phyloP scores from a whole-genome alignment of 169 alveolate species.

The Plasmodium vinckei region DNA sequence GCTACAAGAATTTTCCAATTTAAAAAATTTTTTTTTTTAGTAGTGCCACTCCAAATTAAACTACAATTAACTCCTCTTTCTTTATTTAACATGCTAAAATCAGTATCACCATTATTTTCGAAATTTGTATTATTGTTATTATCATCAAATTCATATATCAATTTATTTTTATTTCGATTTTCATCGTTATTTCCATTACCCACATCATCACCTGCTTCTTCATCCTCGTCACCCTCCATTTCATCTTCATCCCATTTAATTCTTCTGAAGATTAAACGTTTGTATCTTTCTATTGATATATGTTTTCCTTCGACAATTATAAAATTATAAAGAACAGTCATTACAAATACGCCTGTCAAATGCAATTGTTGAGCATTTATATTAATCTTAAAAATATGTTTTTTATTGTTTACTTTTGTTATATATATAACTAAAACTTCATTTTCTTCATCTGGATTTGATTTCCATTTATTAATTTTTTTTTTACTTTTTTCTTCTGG shows the following conservation, averaged over 20 bases:
- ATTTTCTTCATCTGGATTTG: conserved; percentile 77
- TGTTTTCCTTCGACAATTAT: conserved; percentile 78
- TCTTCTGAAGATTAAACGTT: conserved; percentile 82
- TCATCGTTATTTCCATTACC: conserved; percentile 5
- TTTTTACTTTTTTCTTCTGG: conserved; percentile 87
- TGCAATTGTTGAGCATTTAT: conserved; percentile 92
- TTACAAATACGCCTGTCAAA: conserved; percentile 91
- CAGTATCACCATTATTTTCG: conserved; percentile 21
- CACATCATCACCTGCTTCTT: conserved; percentile 10
- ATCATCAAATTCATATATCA: neutral
- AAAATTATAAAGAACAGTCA: conserved; percentile 71
- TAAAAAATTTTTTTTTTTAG: conserved; percentile 80
- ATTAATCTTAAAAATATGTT: conserved; percentile 85
- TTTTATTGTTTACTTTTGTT: conserved; percentile 78
- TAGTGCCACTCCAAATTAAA: conserved; percentile 86
- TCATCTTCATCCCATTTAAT: conserved; percentile 85
- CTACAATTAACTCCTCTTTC: conserved; percentile 80
- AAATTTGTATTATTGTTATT: conserved; percentile 21
- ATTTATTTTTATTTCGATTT: neutral
- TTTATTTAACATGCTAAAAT: conserved; percentile 7
- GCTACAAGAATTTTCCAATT: conserved; percentile 82
- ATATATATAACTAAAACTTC: conserved; percentile 84
- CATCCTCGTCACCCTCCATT: conserved; percentile 36
- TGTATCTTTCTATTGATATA: conserved; percentile 82
- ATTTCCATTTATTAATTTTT: conserved; percentile 90